Percentiles rank a stretch among this genome's conserved stretches.
Conservation (phyloP, 1,284 basidiomycete species). For the Fistulina hepatica region DNA sequence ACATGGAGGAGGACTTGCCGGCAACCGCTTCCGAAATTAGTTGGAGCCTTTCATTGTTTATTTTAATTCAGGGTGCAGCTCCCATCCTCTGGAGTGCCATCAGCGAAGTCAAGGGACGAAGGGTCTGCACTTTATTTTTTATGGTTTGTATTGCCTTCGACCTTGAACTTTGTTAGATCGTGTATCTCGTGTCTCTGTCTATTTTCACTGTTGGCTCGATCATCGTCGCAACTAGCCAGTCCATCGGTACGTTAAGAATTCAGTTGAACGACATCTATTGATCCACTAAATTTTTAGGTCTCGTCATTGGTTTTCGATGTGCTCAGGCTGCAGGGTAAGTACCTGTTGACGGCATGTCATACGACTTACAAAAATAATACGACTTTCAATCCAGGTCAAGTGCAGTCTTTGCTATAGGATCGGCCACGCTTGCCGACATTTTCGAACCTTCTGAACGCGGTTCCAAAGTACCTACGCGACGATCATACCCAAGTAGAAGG, state of each 20-base stretch:
- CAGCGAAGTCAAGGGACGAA: slow-evolving; percentile 73
- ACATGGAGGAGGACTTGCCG: slow-evolving; percentile 54
- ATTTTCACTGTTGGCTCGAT: slow-evolving; percentile 57
- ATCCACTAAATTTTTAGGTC: slow-evolving; percentile 16
- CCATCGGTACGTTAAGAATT: slow-evolving; percentile 26
- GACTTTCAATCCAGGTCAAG: slow-evolving; percentile 50
- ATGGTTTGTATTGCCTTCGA: slow-evolving; percentile 1
- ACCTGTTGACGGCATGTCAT: slow-evolving; percentile 1
- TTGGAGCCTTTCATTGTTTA: slow-evolving; percentile 66
- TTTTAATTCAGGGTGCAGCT: slow-evolving; percentile 62
- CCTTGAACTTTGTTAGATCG: slow-evolving; percentile 29
- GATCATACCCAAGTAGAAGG: not conserved
- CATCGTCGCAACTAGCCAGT: slow-evolving; percentile 49
- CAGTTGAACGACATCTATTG: slow-evolving; percentile 1
- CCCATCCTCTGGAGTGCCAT: slow-evolving; percentile 64
- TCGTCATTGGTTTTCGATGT: slow-evolving; percentile 62
- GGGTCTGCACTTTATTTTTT: slow-evolving; percentile 33
- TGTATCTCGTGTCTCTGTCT: slow-evolving; percentile 54
- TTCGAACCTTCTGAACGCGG: slow-evolving; percentile 74
- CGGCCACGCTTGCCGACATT: slow-evolving; percentile 74
- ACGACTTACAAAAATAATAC: not conserved
- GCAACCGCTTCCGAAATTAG: slow-evolving; percentile 63
- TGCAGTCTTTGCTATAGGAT: slow-evolving; percentile 69
- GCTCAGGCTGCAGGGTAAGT: slow-evolving; percentile 58
- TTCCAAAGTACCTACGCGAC: slow-evolving; percentile 33